Evolutionary conservation across 352 stramenopile genomes (phyloP), one percentile per base, ranked within the genome.

Genomic region (Phytophthora tubulina): DNA sequence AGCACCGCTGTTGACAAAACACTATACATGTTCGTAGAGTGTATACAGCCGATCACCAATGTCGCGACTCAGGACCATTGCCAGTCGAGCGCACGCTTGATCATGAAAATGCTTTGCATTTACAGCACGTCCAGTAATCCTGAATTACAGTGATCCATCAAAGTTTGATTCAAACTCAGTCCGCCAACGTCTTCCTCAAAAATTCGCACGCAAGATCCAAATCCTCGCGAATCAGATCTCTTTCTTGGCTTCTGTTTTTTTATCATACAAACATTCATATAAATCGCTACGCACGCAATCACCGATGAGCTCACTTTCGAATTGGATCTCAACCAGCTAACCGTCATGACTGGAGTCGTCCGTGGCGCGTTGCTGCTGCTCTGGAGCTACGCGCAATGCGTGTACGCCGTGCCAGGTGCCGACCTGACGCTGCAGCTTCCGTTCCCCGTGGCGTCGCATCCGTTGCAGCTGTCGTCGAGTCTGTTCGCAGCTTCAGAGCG

Each of bases 401-500:
- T 58, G 5, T 58, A 8, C 3, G 63, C 63, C 30, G 63, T 76
- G 39, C 59, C 67, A 3, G 39, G 42, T n/a, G 33, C 48, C 32
- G 59, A 73, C 45, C 66, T 75, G 6, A 69, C 72, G 35, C 45
- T 73, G 13, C 45, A 70, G 60, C 70, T 91, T 70, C 85, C 85
- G 56, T 93, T 89, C 71, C 63, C 82, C 21, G 65, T 88, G 36
- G 72, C 67, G 52, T 70, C 80, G 62, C 80, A 91, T 39, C 79
- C 80, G 56, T 74, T 93, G 44, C 67, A 81, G 57, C 75, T 93
- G 21, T 82, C 79, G 32, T 53, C 75, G 32, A 49, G 53, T 56
- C 80, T 91, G 42, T 91, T 91, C 55, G 85, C 82, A 0, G 65
- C 68, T n/a, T 76, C 80, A 11, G 80, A 86, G 63, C 75, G 72